Percentiles rank a stretch among this genome's conserved stretches.
phyloP scores from a whole-genome alignment of 2,329 filamentous ascomycete species.

The Xenoacremonium recifei region DNA sequence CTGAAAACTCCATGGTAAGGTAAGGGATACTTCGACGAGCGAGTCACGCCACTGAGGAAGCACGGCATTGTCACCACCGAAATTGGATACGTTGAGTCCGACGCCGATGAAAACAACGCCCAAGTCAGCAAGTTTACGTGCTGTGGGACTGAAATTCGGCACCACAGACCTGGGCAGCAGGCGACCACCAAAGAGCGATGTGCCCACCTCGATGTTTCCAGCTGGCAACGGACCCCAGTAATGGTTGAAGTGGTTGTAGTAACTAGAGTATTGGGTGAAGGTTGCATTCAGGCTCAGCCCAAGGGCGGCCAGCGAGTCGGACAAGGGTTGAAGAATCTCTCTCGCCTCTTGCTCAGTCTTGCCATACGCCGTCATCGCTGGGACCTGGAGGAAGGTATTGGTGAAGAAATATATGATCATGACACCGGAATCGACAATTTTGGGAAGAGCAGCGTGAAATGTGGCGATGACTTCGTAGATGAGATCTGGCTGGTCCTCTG shows the following conservation, averaged over 20 bases:
- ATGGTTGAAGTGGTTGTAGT: slow-evolving; percentile 43
- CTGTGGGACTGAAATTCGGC: slow-evolving; percentile 8
- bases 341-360: slow-evolving; percentile 42
- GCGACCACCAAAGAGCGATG: slow-evolving; percentile 36
- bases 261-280: slow-evolving; percentile 20
- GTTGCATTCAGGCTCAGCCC: slow-evolving; percentile 14
- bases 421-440: slow-evolving; percentile 44
- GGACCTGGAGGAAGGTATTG: slow-evolving; percentile 39
- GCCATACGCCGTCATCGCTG: slow-evolving; percentile 43
- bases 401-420: slow-evolving; percentile 46
- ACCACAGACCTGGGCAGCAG: slow-evolving; percentile 39
- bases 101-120: slow-evolving; percentile 29
- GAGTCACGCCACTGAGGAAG: slow-evolving; percentile 41
- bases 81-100: slow-evolving; percentile 25
- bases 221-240: slow-evolving; percentile 38
- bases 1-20: slow-evolving; percentile 26
- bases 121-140: slow-evolving; percentile 13
- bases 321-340: slow-evolving; percentile 36
- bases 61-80: slow-evolving; percentile 28
- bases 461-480: slow-evolving; percentile 19
- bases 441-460: slow-evolving; percentile 23
- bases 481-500: slow-evolving; percentile 15
- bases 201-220: slow-evolving; percentile 31
- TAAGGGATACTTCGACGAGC: slow-evolving; percentile 29
- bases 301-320: slow-evolving; percentile 9